Percentiles rank a stretch among this genome's conserved stretches.
Conservation (phyloP, 2,329 filamentous ascomycete species). For the Parafenestella ontariensis region DNA sequence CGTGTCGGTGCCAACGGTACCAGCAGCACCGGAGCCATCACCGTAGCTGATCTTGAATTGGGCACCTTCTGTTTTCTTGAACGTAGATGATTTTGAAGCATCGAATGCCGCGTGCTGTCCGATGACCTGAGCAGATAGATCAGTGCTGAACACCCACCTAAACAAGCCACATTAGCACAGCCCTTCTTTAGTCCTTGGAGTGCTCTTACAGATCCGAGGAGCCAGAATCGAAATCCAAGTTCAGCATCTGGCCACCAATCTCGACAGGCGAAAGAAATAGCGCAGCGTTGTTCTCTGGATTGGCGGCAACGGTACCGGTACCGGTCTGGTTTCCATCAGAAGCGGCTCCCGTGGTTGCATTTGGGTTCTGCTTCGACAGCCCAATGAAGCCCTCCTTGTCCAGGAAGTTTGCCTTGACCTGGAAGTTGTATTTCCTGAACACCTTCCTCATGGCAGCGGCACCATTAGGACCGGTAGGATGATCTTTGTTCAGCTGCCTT, state of each 20-base stretch:
- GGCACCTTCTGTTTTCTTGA: slow-evolving; percentile 56
- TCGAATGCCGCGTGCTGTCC: slow-evolving; percentile 64
- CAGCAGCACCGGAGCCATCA: slow-evolving; percentile 68
- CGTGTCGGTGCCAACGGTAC: slow-evolving; percentile 71
- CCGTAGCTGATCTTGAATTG: slow-evolving; percentile 73
- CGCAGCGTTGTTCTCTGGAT: slow-evolving; percentile 69
- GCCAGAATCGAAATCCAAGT: slow-evolving; percentile 78
- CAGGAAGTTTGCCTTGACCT: slow-evolving; percentile 29
- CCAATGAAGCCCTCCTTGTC: slow-evolving; percentile 50
- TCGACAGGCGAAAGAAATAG: slow-evolving; percentile 74
- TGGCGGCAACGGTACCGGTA: slow-evolving; percentile 68
- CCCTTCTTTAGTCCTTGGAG: neutral
- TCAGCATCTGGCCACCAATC: slow-evolving; percentile 73
- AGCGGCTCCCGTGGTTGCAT: slow-evolving; percentile 33
- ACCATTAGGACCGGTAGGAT: slow-evolving; percentile 61
- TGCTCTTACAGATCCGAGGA: slow-evolving; percentile 70
- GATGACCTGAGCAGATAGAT: slow-evolving; percentile 56
- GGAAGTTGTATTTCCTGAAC: slow-evolving; percentile 69
- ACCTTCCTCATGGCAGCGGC: slow-evolving; percentile 68
- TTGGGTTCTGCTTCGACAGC: slow-evolving; percentile 20
- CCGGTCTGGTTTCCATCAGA: slow-evolving; percentile 54
- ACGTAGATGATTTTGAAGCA: slow-evolving; percentile 60
- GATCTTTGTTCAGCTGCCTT: slow-evolving; percentile 63
- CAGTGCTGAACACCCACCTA: slow-evolving; percentile 74
- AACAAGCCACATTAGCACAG: slow-evolving; percentile 14